Evolutionary conservation across 805 yeast species (phyloP), one percentile per base, ranked within the genome.

Genomic region (Candida bentonensis): DNA sequence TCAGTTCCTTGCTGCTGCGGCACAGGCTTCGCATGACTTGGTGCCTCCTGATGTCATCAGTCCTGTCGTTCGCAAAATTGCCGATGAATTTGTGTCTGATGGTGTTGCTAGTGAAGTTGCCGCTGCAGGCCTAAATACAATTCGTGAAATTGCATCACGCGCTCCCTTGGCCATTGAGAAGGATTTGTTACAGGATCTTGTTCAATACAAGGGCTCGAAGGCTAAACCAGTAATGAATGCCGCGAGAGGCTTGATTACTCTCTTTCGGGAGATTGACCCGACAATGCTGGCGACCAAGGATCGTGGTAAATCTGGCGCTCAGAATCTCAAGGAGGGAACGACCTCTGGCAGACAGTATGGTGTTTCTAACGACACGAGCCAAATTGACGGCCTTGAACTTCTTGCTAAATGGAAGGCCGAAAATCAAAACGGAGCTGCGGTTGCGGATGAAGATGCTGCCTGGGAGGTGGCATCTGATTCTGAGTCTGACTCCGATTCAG

Each of bases 51-150:
- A 92, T 60, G 76, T 79, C 15, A 74, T 92, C 48, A 68, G 73
- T 40, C 79, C 80, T 42, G 78, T 92, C 53, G 79, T 92, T 7
- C 76, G 95, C 46, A 92, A 89, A 59, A 78, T 92, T 51, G 97
- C 98, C 1, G 94, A 92, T 64, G 98, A 92, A 64, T 92, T 92
- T 56, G 96, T 92, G 22, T 82, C 95, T 52, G 97, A 92, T 58
- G 99, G 99, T 71, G 98, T 92, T 33, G 87, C 96, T 15, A 79
- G 95, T 26, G 96, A 92, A 64, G 99, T 88, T 44, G 96, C 96
- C 3, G 87, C 96, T 44, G 97, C 97, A 3, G 99, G 99, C 57
- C 72, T 92, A 52, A 92, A 92, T 63, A 84, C 97, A 2, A 89
- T 89, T 47, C 73, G 97, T 54, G 98, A 92, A 64, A 86, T 92